Conservation (phyloP, 345 rosid species). For the Eucalyptus leucophloia region DNA sequence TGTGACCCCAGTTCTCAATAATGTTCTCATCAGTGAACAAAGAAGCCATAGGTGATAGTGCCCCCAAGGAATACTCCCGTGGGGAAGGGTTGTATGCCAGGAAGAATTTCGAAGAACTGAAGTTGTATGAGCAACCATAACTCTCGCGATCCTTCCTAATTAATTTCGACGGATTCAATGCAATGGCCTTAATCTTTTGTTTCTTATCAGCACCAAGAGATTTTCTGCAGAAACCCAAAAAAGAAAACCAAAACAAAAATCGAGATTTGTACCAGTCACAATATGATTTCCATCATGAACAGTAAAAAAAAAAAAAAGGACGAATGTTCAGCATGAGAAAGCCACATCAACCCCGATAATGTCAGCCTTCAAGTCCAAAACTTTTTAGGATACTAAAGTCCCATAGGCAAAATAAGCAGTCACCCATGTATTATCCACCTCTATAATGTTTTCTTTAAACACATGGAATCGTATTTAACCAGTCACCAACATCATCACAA, state of each 20-base stretch:
- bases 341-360: not conserved
- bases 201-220: constrained; percentile 7
- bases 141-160: constrained; percentile 3
- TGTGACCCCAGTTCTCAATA: constrained; percentile 6
- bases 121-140: not conserved
- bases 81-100: constrained; percentile 1
- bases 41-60: constrained; percentile 11
- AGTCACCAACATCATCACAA: not conserved
- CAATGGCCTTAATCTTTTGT: not conserved
- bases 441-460: not conserved
- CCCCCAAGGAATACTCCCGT: constrained; percentile 2
- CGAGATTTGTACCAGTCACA: not conserved
- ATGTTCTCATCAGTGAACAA: constrained; percentile 3
- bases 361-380: not conserved
- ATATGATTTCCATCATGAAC: not conserved
- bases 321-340: not conserved
- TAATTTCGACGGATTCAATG: constrained; percentile 5
- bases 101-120: not conserved
- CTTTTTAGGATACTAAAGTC: not conserved
- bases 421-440: not conserved
- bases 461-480: not conserved
- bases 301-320: not conserved
- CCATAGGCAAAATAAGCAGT: not conserved
- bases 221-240: constrained; percentile 12
- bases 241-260: not conserved